Base-by-base conservation (phyloP, 2,329 filamentous ascomycete genomes). In the Sphaerulina populicola region DNA sequence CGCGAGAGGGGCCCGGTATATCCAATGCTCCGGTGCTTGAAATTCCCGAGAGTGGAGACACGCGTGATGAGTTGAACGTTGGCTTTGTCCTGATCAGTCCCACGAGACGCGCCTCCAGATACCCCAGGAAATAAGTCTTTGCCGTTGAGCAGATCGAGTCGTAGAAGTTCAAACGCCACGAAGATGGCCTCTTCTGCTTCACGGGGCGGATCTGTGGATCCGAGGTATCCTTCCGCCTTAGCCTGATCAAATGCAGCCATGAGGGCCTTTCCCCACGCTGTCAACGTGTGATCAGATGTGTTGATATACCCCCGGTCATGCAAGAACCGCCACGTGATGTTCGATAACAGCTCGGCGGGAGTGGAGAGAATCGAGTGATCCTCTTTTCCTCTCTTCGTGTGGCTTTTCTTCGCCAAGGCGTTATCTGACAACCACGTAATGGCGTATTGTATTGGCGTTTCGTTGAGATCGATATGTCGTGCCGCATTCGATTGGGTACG, bases 1-100 rank as follows among this genome's bases (percentile, higher is more conserved):
- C 93, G 85, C 74, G 89, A 95, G 1, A 98, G 77, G 1, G 93
- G 91, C 0, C 93, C 93, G 1, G 91, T 96, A 69, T 96, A 98
- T 29, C 93, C 93, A 60, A 91, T 90, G 3, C 79, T 77, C 60
- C 87, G 80, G 67, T 98, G 93, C 30, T 83, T 81, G 55, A 97
- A 76, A 64, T 86, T 88, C 46, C 89, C 79, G 52, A 97, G 75
- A 47, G 86, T 89, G 11, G 90, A 87, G 55, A 90, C 85, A 36
- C 93, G 85, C 60, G 89, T 93, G 62, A 97, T 82, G 40, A 98
- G 77, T 49, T 93, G 77, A 40, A 89, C 82, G 62, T 84, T 85
- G 30, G 79, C 76, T 66, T 86, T 88, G 58, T 95, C 89, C 37
- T 86, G 65, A 72, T 75, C 73, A 47, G 72, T 70, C n/a, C 80